Conservation (phyloP, 306 rosid species). For the Cucurbita pepo region DNA sequence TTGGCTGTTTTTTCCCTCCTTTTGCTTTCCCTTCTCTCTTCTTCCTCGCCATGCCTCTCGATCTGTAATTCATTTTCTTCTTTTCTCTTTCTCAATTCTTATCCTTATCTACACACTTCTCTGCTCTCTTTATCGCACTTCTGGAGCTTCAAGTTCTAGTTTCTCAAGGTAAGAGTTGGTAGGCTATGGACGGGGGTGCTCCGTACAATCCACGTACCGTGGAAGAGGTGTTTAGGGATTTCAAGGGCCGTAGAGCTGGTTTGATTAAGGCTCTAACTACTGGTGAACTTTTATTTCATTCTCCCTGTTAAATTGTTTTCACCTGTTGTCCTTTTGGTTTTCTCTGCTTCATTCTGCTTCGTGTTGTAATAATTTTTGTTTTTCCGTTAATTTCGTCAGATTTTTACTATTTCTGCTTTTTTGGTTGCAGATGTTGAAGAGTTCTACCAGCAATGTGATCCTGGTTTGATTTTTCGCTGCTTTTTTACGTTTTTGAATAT, state of each 20-base stretch:
- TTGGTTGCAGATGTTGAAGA: slow-evolving; percentile 23
- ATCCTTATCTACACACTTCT: neutral
- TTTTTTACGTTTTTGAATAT: neutral
- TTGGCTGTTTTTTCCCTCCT: slow-evolving; percentile 11
- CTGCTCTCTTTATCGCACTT: neutral
- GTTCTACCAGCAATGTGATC: slow-evolving; percentile 18
- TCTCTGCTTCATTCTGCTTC: neutral
- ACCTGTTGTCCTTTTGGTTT: neutral
- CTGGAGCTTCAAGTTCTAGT: neutral
- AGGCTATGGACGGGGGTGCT: slow-evolving; percentile 19
- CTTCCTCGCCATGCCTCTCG: neutral
- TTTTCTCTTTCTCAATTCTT: neutral
- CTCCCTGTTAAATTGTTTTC: neutral
- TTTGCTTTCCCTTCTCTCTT: neutral
- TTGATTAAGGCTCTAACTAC: slow-evolving; percentile 36
- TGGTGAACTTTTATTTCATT: slow-evolving; percentile 1
- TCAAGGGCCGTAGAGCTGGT: slow-evolving; percentile 31
- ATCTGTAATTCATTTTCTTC: neutral
- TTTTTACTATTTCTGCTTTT: neutral
- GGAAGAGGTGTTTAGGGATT: slow-evolving; percentile 33
- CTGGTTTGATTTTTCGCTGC: neutral
- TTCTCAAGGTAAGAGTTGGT: neutral
- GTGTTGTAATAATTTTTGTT: neutral
- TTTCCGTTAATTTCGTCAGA: neutral
- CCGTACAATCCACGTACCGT: slow-evolving; percentile 34